phyloP scores from a whole-genome alignment of 371 early-diverging fungal genomes.

The Cokeromyces recurvatus region DNA sequence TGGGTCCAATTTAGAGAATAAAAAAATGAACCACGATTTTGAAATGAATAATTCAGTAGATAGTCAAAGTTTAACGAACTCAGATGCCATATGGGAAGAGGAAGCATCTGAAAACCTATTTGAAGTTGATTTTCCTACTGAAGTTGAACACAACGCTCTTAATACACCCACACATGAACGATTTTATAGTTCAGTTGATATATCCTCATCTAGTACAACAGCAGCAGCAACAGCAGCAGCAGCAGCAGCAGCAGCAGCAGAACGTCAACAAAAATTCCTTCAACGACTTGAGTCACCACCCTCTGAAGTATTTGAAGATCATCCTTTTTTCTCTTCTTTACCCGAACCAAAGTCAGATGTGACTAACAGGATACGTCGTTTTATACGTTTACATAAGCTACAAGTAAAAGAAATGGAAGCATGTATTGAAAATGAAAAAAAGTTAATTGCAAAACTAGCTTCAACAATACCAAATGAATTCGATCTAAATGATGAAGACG shows the following conservation, averaged over 20 bases:
- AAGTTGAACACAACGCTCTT: slow-evolving; percentile 20
- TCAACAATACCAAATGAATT: slow-evolving; percentile 30
- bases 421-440: slow-evolving; percentile 70
- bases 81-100: slow-evolving; percentile 23
- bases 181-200: not conserved
- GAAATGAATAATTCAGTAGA: not conserved
- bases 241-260: slow-evolving; percentile 7
- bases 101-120: slow-evolving; percentile 36
- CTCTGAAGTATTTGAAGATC: slow-evolving; percentile 15
- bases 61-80: slow-evolving; percentile 10
- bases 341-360: not conserved
- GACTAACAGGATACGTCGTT: slow-evolving; percentile 15
- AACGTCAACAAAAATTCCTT: slow-evolving; percentile 24
- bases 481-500: slow-evolving; percentile 16
- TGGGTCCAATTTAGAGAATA: no score
- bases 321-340: slow-evolving; percentile 6
- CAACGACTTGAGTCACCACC: slow-evolving; percentile 39
- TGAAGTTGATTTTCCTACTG: slow-evolving; percentile 37
- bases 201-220: not conserved
- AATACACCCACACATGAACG: slow-evolving; percentile 34
- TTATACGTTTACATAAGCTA: slow-evolving; percentile 71
- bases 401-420: slow-evolving; percentile 79
- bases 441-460: slow-evolving; percentile 70
- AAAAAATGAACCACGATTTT: no score
- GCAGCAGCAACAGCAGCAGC: no score